Evolutionary conservation across 1,284 basidiomycete genomes (phyloP).

Genomic region (Fistulina hepatica): DNA sequence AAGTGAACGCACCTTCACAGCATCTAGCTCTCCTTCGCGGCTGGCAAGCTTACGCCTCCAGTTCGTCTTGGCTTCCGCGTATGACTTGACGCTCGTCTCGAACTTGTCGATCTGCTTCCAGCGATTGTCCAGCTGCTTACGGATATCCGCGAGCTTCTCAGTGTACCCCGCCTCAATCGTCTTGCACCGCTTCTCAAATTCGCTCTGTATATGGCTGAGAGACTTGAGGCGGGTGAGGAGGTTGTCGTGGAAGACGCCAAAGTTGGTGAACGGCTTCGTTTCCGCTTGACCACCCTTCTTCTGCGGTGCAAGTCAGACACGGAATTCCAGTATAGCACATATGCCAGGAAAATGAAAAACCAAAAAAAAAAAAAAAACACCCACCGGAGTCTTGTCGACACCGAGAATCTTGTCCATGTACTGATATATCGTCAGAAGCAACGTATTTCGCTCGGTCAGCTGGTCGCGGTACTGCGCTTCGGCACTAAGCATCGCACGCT

Average conservation of each 20-base stretch:
- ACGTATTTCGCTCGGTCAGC: constrained; percentile 84
- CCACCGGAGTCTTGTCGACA: constrained; percentile 71
- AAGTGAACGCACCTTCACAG: constrained; percentile 49
- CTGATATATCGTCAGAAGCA: constrained; percentile 87
- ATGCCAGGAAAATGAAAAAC: constrained; percentile 3
- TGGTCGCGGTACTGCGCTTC: constrained; percentile 84
- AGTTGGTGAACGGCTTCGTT: constrained; percentile 88
- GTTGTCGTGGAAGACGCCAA: constrained; percentile 89
- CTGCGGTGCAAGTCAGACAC: constrained; percentile 25
- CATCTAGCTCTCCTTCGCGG: constrained; percentile 87
- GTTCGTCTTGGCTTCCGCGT: constrained; percentile 72
- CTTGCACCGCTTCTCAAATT: constrained; percentile 82
- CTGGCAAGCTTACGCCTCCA: constrained; percentile 78
- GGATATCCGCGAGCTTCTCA: constrained; percentile 70
- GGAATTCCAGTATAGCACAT: constrained; percentile 1
- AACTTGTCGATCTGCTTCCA: constrained; percentile 94
- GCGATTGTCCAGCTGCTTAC: constrained; percentile 78
- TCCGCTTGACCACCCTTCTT: constrained; percentile 66
- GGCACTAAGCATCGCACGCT: constrained; percentile 57
- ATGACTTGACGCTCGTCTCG: constrained; percentile 77
- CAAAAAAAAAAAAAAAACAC: constrained; percentile 22
- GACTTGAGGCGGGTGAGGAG: constrained; percentile 81
- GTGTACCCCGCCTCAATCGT: constrained; percentile 64
- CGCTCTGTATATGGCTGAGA: constrained; percentile 71
- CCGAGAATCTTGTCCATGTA: constrained; percentile 92